A percentile compares a stretch with the other conserved stretches of the same genome.
Conservation (phyloP, 2,329 filamentous ascomycete genomes). For the Passalora sequoiae region DNA sequence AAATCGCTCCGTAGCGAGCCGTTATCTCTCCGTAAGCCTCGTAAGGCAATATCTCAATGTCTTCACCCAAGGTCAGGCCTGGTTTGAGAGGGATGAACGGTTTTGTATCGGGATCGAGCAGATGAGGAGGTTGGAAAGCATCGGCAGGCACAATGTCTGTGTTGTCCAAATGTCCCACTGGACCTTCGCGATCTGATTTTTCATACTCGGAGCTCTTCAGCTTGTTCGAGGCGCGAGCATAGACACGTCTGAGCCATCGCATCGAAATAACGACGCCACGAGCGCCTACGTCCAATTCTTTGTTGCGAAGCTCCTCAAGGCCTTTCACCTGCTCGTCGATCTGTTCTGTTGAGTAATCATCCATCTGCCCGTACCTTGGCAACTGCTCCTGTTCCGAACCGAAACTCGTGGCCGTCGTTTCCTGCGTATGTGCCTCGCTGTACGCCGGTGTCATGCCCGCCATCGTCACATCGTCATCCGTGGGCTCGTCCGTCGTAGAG, state of each 20-base stretch:
- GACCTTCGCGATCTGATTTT: constrained; percentile 57
- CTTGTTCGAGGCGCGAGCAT: constrained; percentile 58
- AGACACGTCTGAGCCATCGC: constrained; percentile 70
- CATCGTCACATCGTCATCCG: constrained; percentile 22
- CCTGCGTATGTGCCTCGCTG: constrained; percentile 12
- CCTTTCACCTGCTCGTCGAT: constrained; percentile 66
- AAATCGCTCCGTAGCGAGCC: constrained; percentile 73
- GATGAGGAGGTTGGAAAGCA: constrained; percentile 25
- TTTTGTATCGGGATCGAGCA: constrained; percentile 22
- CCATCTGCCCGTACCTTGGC: constrained; percentile 8
- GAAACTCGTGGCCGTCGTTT: constrained; percentile 20
- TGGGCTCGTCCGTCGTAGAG: constrained; percentile 9
- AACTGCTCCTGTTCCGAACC: constrained; percentile 12
- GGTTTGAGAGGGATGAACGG: constrained; percentile 68
- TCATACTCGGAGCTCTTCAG: constrained; percentile 51
- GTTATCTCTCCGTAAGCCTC: constrained; percentile 77
- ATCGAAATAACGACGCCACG: constrained; percentile 73
- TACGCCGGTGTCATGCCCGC: constrained; percentile 16
- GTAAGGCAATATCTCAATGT: constrained; percentile 71
- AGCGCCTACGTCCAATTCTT: constrained; percentile 62
- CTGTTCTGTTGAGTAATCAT: constrained; percentile 24
- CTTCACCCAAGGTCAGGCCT: constrained; percentile 58
- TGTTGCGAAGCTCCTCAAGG: constrained; percentile 56
- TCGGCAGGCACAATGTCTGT: constrained; percentile 61
- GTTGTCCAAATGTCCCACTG: constrained; percentile 81